Conservation (phyloP, 441 rosid species). For the Bruguiera hainesii region DNA sequence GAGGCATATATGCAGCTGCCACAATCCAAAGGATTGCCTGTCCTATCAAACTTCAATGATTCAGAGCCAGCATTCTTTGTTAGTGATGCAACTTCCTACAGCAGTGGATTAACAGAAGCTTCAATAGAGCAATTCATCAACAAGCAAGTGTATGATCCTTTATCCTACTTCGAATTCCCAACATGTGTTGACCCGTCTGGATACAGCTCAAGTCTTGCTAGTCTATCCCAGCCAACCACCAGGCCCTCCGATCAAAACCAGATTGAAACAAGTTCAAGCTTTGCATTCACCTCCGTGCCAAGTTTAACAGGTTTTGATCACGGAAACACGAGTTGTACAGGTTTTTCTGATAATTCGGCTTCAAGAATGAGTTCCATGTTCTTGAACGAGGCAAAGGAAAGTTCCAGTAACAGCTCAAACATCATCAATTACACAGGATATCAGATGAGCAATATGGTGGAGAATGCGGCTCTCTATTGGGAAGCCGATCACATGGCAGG, state of each 20-base stretch:
- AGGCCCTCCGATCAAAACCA: conserved; percentile 24
- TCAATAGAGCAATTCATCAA: conserved; percentile 29
- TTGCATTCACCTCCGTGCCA: conserved; percentile 43
- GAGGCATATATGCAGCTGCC: conserved; percentile 16
- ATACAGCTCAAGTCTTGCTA: conserved; percentile 23
- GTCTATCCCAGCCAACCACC: conserved; percentile 17
- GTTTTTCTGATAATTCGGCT: conserved; percentile 45
- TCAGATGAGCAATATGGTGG: conserved; percentile 29
- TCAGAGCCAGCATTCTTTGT: conserved; percentile 47
- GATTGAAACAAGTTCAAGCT: conserved; percentile 28
- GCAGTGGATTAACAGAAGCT: conserved; percentile 26
- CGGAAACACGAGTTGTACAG: conserved; percentile 33
- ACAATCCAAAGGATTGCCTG: conserved; percentile 21
- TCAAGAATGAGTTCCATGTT: conserved; percentile 36
- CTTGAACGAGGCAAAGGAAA: conserved; percentile 38
- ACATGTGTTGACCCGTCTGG: conserved; percentile 20
- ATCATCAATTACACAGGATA: conserved; percentile 37
- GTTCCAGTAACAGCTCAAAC: conserved; percentile 53
- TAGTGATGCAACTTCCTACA: conserved; percentile 14
- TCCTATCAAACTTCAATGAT: conserved; percentile 19
- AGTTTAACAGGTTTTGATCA: conserved; percentile 40
- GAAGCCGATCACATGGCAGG: conserved; percentile 28
- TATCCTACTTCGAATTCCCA: conserved; percentile 34
- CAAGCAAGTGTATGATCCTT: conserved; percentile 36
- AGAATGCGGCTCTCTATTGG: conserved; percentile 37